These are phyloP conservation scores for Cucurbita ficifolia DNA, from an alignment of 306 rosid genomes.

Conservation along the genomic window DNA sequence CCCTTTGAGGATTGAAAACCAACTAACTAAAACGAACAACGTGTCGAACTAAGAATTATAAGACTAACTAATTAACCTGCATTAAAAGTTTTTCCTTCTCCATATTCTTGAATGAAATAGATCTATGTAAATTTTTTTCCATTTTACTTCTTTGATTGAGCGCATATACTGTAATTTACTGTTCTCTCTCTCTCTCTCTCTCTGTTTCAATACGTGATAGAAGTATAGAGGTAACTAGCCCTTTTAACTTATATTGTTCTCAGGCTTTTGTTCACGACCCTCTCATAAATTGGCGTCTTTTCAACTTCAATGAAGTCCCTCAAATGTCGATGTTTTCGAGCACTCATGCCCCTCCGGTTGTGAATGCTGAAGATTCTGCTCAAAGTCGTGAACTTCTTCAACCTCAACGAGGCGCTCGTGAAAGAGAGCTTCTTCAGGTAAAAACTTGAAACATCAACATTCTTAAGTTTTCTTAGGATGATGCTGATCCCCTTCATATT, in stretches of 20 bases:
- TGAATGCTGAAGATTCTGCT: conserved; percentile 63
- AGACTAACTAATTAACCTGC: background rate
- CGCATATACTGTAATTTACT: background rate
- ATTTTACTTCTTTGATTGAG: background rate
- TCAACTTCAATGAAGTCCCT: conserved; percentile 93
- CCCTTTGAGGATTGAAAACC: background rate
- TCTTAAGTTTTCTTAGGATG: conserved; percentile 1
- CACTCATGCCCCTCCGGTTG: conserved; percentile 52
- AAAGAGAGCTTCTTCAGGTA: conserved; percentile 94
- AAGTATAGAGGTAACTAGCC: background rate
- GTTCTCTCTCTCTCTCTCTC: background rate
- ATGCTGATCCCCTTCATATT: conserved; percentile 7
- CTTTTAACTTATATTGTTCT: conserved; percentile 6
- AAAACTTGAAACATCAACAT: background rate
- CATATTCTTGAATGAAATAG: background rate
- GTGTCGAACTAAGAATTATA: no score
- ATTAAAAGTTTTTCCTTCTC: background rate
- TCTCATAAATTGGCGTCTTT: conserved; percentile 98
- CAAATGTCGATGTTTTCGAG: conserved; percentile 68
- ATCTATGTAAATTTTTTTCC: background rate
- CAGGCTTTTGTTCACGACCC: conserved; percentile 99
- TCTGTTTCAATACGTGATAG: background rate
- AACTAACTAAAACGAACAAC: background rate
- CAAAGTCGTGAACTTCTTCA: conserved; percentile 59
- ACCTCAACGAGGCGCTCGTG: conserved; percentile 97